A percentile compares a stretch with the other conserved stretches of the same genome.
Conservation (phyloP, 108 stramenopile genomes). For the Nannochloropsis salina region DNA sequence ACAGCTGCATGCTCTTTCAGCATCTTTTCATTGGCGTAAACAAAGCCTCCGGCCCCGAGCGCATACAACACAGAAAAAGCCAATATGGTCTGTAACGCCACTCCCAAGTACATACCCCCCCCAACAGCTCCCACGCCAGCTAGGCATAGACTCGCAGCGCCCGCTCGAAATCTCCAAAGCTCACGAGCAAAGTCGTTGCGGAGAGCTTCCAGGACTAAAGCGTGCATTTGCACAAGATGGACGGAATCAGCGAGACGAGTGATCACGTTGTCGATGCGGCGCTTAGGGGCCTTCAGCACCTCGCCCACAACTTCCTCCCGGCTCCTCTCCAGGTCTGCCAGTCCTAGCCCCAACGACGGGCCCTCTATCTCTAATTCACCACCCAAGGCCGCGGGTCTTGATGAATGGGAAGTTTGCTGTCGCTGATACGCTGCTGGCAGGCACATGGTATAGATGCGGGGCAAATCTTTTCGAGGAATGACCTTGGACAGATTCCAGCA, state of each 20-base stretch:
- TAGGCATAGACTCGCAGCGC: neutral
- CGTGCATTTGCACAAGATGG: slow-evolving; percentile 74
- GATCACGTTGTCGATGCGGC: slow-evolving; percentile 95
- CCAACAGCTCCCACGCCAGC: slow-evolving; percentile 28
- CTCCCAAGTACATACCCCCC: slow-evolving; percentile 30
- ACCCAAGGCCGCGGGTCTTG: slow-evolving; percentile 14
- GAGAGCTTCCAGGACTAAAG: slow-evolving; percentile 48
- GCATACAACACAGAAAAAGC: slow-evolving; percentile 20
- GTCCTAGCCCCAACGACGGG: slow-evolving; percentile 10
- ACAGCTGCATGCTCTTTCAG: neutral
- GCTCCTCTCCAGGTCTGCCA: slow-evolving; percentile 72
- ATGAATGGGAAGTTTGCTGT: slow-evolving; percentile 23
- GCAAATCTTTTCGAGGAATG: slow-evolving; percentile 72
- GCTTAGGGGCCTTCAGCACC: slow-evolving; percentile 87
- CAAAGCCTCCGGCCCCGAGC: slow-evolving; percentile 20
- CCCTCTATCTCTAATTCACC: neutral
- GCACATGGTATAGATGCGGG: slow-evolving; percentile 98
- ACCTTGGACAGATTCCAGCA: slow-evolving; percentile 98
- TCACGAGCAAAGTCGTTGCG: slow-evolving; percentile 28
- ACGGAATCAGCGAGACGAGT: slow-evolving; percentile 86
- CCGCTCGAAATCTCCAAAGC: slow-evolving; percentile 16
- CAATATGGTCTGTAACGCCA: slow-evolving; percentile 22
- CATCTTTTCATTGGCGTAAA: neutral
- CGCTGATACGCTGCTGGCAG: slow-evolving; percentile 58
- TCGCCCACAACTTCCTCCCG: slow-evolving; percentile 83